Conservation (phyloP, 108 stramenopile species). For the Cyclotella choctawhatcheeana region DNA sequence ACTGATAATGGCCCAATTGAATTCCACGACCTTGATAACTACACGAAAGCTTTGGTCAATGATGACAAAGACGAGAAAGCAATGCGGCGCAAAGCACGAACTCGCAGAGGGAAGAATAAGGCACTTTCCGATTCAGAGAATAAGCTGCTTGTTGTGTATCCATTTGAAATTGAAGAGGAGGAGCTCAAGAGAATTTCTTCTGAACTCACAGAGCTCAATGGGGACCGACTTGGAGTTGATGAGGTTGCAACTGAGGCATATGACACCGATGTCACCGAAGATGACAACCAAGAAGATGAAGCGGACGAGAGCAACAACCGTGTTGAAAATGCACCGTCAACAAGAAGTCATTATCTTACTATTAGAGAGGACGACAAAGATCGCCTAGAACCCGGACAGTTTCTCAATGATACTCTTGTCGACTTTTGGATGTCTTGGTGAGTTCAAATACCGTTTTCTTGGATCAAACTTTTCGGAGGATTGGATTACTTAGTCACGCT, state of each 20-base stretch:
- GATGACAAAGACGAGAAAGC: slow-evolving; percentile 32
- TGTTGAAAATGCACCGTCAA: slow-evolving; percentile 10
- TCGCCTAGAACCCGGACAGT: slow-evolving; percentile 65
- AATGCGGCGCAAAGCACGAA: slow-evolving; percentile 21
- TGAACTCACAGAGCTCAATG: slow-evolving; percentile 36
- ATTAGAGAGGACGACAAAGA: slow-evolving; percentile 70
- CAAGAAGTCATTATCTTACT: slow-evolving; percentile 62
- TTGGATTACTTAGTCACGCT: not conserved
- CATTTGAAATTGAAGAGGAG: slow-evolving; percentile 63
- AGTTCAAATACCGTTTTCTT: slow-evolving; percentile 22
- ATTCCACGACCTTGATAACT: slow-evolving; percentile 17
- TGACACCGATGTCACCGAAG: not conserved
- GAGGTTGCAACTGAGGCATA: not conserved
- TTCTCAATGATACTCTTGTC: slow-evolving; percentile 88
- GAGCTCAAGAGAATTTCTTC: slow-evolving; percentile 51
- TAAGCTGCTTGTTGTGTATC: slow-evolving; percentile 66
- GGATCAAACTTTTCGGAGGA: not conserved
- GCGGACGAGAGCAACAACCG: not conserved
- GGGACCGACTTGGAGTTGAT: slow-evolving; percentile 13
- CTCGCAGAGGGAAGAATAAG: slow-evolving; percentile 30
- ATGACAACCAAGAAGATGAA: slow-evolving; percentile 14
- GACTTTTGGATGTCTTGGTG: slow-evolving; percentile 93
- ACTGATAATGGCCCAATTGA: not conserved
- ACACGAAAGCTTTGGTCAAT: slow-evolving; percentile 36
- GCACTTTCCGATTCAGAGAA: slow-evolving; percentile 34